Evolutionary conservation across 768 basidiomycete genomes (phyloP), one percentile per base, ranked within the genome.

Genomic region (Cyclocybe aegerita): DNA sequence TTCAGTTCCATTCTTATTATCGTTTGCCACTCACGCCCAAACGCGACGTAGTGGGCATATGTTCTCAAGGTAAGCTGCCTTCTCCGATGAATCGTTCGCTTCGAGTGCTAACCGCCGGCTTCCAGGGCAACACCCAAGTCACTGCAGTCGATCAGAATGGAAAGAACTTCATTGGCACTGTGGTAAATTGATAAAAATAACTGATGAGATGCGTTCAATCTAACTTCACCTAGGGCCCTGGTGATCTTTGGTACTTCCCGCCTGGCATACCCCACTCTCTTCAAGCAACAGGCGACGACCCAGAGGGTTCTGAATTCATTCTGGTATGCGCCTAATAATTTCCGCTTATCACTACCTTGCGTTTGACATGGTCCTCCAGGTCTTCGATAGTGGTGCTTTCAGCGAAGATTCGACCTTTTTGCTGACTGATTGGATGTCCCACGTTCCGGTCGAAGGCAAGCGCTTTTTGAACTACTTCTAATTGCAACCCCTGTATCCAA

Each of bases 361-460:
- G 15, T 9, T 38, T 29, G 4, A 30, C 33, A 12, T 41, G n/a
- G n/a, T 41, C 30, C 33, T 12, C 34, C 35, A 60, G 59, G 54
- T 74, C 11, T 70, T 72, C 43, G 68, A 71, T 44, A 51, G 58
- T 10, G 69, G 69, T 7, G 54, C 64, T 6, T 84, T 84, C 56
- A 74, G 70, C 49, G 83, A 83, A 62, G 82, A 83, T 46, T 60
- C 70, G 10, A 84, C 82, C 10, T 62, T 62, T 53, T 43, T 54
- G 53, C 65, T 83, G 23, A 78, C 83, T 52, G 84, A 87, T 47
- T 87, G 85, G 82, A 65, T 86, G 15, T 70, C 83, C 4, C 85
- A 86, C 57, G 70, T 80, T 15, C 60, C 60, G 29, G 58, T 41
- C 31, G 60, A 62, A 48, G 54, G 59, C 55, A 29, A 38, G 52